These are phyloP conservation scores for Rhizopogon vulgaris DNA, from an alignment of 768 basidiomycete species.

Conservation along the genomic window DNA sequence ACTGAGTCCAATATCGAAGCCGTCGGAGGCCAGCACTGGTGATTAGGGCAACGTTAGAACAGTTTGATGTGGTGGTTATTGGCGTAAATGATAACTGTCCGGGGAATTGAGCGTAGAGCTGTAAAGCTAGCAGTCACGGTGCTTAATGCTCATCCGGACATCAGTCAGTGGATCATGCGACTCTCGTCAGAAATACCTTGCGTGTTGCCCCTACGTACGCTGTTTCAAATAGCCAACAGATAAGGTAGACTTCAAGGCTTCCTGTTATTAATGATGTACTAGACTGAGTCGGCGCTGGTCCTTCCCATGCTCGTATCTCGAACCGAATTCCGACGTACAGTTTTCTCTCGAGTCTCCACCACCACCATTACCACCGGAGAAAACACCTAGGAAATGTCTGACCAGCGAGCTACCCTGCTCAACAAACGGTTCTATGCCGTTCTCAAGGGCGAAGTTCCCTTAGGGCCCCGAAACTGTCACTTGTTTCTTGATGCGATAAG, in stretches of 20 bases:
- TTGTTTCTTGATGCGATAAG: slow-evolving; percentile 41
- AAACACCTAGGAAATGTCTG: not conserved
- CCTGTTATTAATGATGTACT: too few species aligned
- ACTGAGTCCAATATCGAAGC: slow-evolving; percentile 25
- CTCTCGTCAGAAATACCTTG: too few species aligned
- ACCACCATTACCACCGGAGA: not conserved
- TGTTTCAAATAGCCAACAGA: too few species aligned
- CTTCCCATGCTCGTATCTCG: too few species aligned
- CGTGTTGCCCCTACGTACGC: too few species aligned
- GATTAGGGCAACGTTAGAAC: slow-evolving; percentile 23
- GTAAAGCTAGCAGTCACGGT: too few species aligned
- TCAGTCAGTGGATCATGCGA: too few species aligned
- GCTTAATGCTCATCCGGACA: too few species aligned
- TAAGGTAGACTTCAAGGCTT: too few species aligned
- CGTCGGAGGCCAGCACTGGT: slow-evolving; percentile 29
- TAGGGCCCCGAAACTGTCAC: slow-evolving; percentile 15
- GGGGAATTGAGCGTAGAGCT: not conserved
- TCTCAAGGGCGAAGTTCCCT: slow-evolving; percentile 13
- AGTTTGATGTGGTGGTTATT: not conserved
- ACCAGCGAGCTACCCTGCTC: slow-evolving; percentile 7
- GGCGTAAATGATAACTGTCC: not conserved
- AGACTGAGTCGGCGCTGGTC: too few species aligned
- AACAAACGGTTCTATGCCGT: slow-evolving; percentile 24
- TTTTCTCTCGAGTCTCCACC: not conserved
- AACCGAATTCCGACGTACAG: not conserved